Evolutionary conservation across 768 basidiomycete genomes (phyloP), one percentile per base, ranked within the genome.

Genomic region (Podaxis sp.): DNA sequence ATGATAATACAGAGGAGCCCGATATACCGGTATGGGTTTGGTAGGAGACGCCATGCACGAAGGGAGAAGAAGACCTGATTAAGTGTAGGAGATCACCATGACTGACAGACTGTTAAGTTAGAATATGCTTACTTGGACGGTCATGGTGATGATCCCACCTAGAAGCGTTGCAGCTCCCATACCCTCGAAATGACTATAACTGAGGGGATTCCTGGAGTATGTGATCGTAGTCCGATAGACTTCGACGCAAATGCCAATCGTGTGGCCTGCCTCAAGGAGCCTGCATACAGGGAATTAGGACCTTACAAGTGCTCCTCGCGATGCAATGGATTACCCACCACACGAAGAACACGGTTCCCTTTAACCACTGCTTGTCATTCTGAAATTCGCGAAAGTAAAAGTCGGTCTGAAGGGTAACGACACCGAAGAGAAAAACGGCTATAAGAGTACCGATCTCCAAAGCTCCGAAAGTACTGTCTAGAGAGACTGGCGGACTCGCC

Each of bases 11-110:
- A 74, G 0, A 69, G 14, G 4, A 68, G 16, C 5, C 72, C 72
- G 28, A 76, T 63, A 59, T 64, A 64, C 44, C 68, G 62, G 50
- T 66, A 69, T 7, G 70, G 68, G 9, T 63, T 61, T 1, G 72
- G 70, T 18, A 75, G 64, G 13, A 75, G 66, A 38, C 65, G 67
- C 38, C 65, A 67, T 2, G 74, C 64, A 2, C 76, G 70, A 9
- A 69, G 58, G 7, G 71, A 65, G 55, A 75, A 75, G 67, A 74
- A 77, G 5, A 66, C 59, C 74, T 76, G 60, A 28, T 28, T 28
- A 3, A 13, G 11, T n/a, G 40, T 14, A 18, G 14, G 11, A 50
- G 38, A 18, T 32, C 32, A 23, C 1, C 3, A 14, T 21, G 21
- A 3, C 25, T 27, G 18, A 35, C 35, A 14, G 13, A 7, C 44